Evolutionary conservation across 2,329 filamentous ascomycete species (phyloP), one percentile per base, ranked within the genome.

Genomic region (Epichloe scottii): DNA sequence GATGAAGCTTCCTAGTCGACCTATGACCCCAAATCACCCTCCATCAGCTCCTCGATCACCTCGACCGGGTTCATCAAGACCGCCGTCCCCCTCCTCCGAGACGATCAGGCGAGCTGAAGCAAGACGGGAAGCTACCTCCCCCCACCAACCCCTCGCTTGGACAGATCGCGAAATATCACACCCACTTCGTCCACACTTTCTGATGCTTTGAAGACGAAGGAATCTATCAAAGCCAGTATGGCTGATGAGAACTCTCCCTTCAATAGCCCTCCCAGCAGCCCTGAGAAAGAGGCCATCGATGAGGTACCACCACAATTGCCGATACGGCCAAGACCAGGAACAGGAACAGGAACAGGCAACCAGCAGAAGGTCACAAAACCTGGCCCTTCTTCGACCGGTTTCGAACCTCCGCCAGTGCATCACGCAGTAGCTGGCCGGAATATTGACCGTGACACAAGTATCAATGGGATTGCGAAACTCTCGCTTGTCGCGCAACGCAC

Each of bases 101-200:
- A 57, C 72, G 81, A 54, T 84, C 81, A n/a, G 75, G 66, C 5
- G 81, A 84, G 60, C 57, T 79, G 3, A 72, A 72, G 51, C 69
- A 78, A 51, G 73, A 77, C 34, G 47, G 58, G 54, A 73, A 63
- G 49, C 54, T 66, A 49, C 66, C 68, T 26, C 74, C 75, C 4
- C 87, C 88, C 89, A 4, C 85, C 86, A 1, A 76, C 90, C 38
- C 93, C 94, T 63, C 81, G 90, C 50, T 81, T 82, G 33, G 87
- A 87, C 40, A 95, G 94, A 66, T 65, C 68, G 7, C 57, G 66
- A 49, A 70, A 72, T 21, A 62, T 62, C 15, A 57, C 58, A 11
- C 56, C 55, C 3, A 61, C 59, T 35, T 51, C 55, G 11, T 42
- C 50, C 2, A 46, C 51, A 5, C 19, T 54, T n/a, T 48, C 59